phyloP scores from a whole-genome alignment of 2,329 filamentous ascomycete genomes.

The Neonectria faginata region DNA sequence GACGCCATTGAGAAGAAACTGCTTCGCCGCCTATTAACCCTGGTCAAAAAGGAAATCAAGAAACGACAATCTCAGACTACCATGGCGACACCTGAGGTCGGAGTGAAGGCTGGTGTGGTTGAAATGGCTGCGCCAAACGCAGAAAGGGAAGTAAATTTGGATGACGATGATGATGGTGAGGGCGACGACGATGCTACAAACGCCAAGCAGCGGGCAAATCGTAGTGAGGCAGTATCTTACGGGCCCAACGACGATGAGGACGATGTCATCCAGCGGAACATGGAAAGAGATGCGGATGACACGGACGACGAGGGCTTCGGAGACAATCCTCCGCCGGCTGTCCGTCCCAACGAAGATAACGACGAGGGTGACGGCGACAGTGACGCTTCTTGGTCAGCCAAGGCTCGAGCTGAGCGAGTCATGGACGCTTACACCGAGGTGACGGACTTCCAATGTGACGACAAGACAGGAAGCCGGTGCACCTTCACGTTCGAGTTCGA shows the following conservation, averaged over 20 bases:
- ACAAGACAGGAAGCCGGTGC: conserved; percentile 78
- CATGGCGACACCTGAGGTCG: conserved; percentile 81
- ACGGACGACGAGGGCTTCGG: conserved; percentile 65
- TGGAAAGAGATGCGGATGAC: conserved; percentile 70
- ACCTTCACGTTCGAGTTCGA: conserved; percentile 87
- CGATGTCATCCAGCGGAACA: conserved; percentile 74
- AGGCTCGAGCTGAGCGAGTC: conserved; percentile 72
- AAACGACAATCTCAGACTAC: conserved; percentile 76
- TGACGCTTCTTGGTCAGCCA: conserved; percentile 54
- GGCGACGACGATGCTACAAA: conserved; percentile 83
- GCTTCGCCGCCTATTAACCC: conserved; percentile 75
- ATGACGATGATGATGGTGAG: conserved; percentile 68
- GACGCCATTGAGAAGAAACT: conserved; percentile 84
- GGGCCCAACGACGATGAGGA: conserved; percentile 95
- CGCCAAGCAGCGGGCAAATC: conserved; percentile 80
- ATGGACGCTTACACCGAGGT: conserved; percentile 74
- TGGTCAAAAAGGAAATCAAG: conserved; percentile 84
- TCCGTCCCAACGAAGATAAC: conserved; percentile 52
- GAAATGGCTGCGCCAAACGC: conserved; percentile 59
- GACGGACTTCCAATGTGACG: conserved; percentile 83
- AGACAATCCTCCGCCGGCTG: conserved; percentile 58
- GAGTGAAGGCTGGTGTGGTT: conserved; percentile 63
- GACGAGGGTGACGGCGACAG: conserved; percentile 56
- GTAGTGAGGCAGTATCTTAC: conserved; percentile 85
- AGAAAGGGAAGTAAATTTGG: conserved; percentile 50